Evolutionary conservation across 2,329 filamentous ascomycete genomes (phyloP), one percentile per base, ranked within the genome.

Genomic region (Fusarium compactum): DNA sequence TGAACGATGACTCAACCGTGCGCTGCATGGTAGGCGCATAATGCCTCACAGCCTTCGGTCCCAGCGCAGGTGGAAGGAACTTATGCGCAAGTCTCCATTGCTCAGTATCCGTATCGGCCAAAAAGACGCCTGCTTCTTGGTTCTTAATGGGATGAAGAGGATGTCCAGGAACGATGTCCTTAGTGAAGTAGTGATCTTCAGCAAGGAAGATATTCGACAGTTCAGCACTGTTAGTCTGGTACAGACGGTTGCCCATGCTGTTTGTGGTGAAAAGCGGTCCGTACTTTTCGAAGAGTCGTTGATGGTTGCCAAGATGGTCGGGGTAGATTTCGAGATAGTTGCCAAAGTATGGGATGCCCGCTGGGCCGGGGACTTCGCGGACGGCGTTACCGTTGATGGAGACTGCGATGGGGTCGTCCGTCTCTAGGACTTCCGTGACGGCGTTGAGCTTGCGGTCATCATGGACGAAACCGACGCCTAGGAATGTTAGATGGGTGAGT

Each of bases 1-100:
- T 79, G 70, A 85, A 89, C 0, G 85, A 76, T 9, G 83, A 78
- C 63, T 88, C 83, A 3, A 87, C 81, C 0, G 84, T 85, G 45
- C 80, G 74, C 61, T 89, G 86, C 86, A 91, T 90, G 0, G 82
- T 83, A 0, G 88, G 87, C 0, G 86, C 83, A 59, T 90, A 90
- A 70, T 90, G 88, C 0, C 85, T 80, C 2, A 90, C 87, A 0
- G 88, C 88, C 69, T 87, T 89, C 34, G 88, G 87, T 0, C 84
- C 84, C 6, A 90, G 78, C 0, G 86, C 85, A 0, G 89, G 87
- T 0, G 88, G 86, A 1, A 90, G 73, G 76, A 90, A 91, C 73
- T 90, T 91, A 78, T 90, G 89, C 1, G 85, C 83, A 0, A 83
- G 70, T 15, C 77, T 73, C 84, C 85, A 89, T 54, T 84, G 80